phyloP scores from a whole-genome alignment of 148 eudicot species.

The Amaranthus hypochondriacus region DNA sequence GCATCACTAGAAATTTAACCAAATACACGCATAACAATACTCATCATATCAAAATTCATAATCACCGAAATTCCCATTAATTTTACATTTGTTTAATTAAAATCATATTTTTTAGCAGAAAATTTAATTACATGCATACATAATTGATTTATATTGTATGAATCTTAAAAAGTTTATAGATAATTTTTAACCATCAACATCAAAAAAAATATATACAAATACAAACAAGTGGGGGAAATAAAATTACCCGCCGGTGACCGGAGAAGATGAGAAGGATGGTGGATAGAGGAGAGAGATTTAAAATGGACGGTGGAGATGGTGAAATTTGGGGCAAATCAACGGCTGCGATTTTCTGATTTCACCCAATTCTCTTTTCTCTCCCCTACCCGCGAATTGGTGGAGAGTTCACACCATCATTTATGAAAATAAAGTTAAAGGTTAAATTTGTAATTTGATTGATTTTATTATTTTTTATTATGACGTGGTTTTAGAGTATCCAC shows the following conservation, averaged over 20 bases:
- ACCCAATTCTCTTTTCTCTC: not conserved
- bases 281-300: not conserved
- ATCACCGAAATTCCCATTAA: too few relatives aligned
- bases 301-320: conserved; percentile 14
- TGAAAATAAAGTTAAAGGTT: not conserved
- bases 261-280: not conserved
- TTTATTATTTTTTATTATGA: not conserved
- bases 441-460: not conserved
- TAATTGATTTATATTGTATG: too few relatives aligned
- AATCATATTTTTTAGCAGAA: too few relatives aligned
- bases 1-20: too few relatives aligned
- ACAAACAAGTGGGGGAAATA: not conserved
- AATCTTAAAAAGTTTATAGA: too few relatives aligned
- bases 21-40: too few relatives aligned
- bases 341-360: conserved; percentile 4
- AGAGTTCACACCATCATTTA: not conserved
- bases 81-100: too few relatives aligned
- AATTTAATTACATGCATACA: too few relatives aligned
- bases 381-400: not conserved
- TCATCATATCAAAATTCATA: too few relatives aligned
- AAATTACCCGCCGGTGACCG: conserved; percentile 3
- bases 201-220: not conserved
- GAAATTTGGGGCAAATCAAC: not conserved
- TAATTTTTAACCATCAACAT: too few relatives aligned
- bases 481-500: too few relatives aligned